A percentile compares a stretch with the other conserved stretches of the same genome.
These are phyloP conservation scores for Arachis monticola DNA, from an alignment of 331 rosid genomes.

Conservation along the genomic window DNA sequence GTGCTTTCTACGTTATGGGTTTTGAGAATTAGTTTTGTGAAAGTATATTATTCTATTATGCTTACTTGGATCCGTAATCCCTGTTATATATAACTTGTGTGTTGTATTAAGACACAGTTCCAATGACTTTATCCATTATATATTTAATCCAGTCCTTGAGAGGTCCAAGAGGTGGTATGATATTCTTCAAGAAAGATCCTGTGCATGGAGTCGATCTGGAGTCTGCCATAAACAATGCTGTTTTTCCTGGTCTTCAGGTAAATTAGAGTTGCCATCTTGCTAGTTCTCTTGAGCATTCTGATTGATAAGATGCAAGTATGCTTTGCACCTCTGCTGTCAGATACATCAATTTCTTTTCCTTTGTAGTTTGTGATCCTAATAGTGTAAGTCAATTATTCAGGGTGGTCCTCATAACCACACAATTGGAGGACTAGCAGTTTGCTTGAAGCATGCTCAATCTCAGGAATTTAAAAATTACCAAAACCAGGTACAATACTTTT, in stretches of 20 bases:
- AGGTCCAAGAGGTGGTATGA: conserved; percentile 99
- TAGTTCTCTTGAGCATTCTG: conserved; percentile 18
- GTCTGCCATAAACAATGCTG: conserved; percentile 91
- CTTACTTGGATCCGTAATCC: conserved; percentile 8
- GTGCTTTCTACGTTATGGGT: conserved; percentile 29
- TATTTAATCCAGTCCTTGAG: conserved; percentile 72
- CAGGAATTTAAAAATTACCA: conserved; percentile 84
- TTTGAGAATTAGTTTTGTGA: conserved; percentile 27
- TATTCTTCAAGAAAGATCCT: conserved; percentile 87
- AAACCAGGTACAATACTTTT: conserved; percentile 60
- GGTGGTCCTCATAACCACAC: conserved; percentile 99
- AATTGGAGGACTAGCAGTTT: conserved; percentile 95
- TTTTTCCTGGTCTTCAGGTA: conserved; percentile 95
- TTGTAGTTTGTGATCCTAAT: conserved; percentile 29
- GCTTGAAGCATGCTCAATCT: conserved; percentile 81
- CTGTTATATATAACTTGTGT: conserved; percentile 3
- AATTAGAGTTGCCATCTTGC: conserved; percentile 35
- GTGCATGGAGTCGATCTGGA: conserved; percentile 80
- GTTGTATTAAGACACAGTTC: conserved; percentile 3
- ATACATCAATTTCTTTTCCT: conserved; percentile 37
- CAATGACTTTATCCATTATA: conserved; percentile 9
- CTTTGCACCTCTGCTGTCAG: not conserved
- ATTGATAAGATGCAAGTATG: conserved; percentile 14
- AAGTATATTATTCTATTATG: not conserved
- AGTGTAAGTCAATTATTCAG: conserved; percentile 50